Base-by-base conservation (phyloP, 331 rosid species). In the Prunus yedoensis region DNA sequence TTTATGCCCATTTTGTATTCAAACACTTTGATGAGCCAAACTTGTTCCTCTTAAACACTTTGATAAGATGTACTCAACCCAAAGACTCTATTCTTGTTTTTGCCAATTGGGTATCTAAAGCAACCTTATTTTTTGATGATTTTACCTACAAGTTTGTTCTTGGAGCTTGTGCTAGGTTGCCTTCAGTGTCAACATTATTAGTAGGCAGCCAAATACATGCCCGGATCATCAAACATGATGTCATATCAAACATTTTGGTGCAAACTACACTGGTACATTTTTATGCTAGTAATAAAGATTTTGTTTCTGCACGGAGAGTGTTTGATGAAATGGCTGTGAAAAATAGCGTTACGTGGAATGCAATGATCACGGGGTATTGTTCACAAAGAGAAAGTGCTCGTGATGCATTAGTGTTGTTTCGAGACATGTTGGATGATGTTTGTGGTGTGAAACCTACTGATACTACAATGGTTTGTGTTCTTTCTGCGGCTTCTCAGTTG, bases 101-200 rank as follows among this genome's bases (percentile, higher is more conserved):
- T 73, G 67, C 43, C 84, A 62, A 73, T n/a, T 79, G 86, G 79
- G 84, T 84, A 59, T 88, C 93, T 7, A 71, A 71, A 75, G 82
- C 80, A 68, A 84, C 79, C 77, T 64, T 88, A 45, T 17, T 15
- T 52, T 87, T 91, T 16, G 91, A 93, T 12, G 78, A 87, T 52
- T 83, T 74, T 51, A 89, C 92, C 2, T 89, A 68, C 83, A 87
- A 81, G 25, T 93, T 89, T 78, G 84, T 79, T 59, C 91, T 93
- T 62, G 97, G 97, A 70, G 92, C 96, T 45, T 88, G 94, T 68
- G 97, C 96, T 81, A 90, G 94, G 73, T 81, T 70, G 16, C 92
- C 97, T 73, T 88, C 92, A 6, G 5, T 60, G 68, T 52, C 92
- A 17, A 84, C 92, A 0, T 82, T 89, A 23, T 81, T 83, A 69